Base-by-base conservation (phyloP, 352 stramenopile genomes). In the Globisporangium cylindrosporum region DNA sequence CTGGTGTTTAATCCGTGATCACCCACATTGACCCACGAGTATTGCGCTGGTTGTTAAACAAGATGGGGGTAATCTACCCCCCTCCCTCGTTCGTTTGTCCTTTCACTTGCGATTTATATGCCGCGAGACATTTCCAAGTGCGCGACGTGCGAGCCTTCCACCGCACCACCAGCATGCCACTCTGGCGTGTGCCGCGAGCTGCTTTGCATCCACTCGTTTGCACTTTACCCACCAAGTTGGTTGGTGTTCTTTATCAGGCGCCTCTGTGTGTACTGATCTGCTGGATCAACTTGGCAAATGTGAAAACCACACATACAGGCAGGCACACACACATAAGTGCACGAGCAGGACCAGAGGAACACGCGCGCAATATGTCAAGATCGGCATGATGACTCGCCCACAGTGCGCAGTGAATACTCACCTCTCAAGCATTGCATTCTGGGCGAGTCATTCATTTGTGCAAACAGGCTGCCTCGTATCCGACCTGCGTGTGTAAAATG, bases 111-210 rank as follows among this genome's bases (percentile, higher is more conserved):
- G 6, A 32, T 59, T 59, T 59, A 25, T 59, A 59, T 59, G 25
- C 1, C 53, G 20, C 24, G 38, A 46, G 38, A 46, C 38, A 46
- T 46, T 46, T 46, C 38, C 29, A 55, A 32, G 20, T 24, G 27
- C 0, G 24, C 22, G 59, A 64, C 38, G 25, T 57, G 25, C 12
- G n/a, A 22, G 25, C 22, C 14, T 25, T 7, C 53, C 36, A 41
- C 36, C 9, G 36, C 36, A 59, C 53, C 53, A 59, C 53, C 53
- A 59, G 53, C 25, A 43, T 64, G 38, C 60, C 46, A 63, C 41
- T 68, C 32, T 62, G 63, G 64, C 64, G 64, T 69, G 64, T 69
- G 64, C 64, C 64, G 56, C 64, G 29, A 63, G 46, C 55, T n/a
- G 32, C 62, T 57, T 59, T 25, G 62, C 49, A 46, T 49, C 62